Percentiles rank a stretch among this genome's conserved stretches.
These are phyloP conservation scores for Orobanche coerulescens DNA, from an alignment of 257 asterid genomes.

Conservation along the genomic window DNA sequence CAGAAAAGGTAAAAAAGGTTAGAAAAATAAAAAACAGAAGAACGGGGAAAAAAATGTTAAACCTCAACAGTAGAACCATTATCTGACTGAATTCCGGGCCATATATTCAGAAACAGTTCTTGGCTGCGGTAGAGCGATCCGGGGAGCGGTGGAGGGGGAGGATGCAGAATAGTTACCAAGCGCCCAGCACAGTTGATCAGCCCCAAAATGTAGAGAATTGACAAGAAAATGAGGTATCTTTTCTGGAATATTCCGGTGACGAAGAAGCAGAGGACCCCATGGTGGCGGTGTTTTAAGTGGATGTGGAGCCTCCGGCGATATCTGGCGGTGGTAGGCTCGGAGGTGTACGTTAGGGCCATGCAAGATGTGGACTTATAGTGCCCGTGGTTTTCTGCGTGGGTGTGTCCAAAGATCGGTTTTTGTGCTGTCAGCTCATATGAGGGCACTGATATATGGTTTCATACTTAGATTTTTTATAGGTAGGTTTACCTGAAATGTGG, in stretches of 20 bases:
- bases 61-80: slow-evolving; percentile 61
- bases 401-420: slow-evolving; percentile 18
- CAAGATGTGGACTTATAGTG: slow-evolving; percentile 19
- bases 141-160: slow-evolving; percentile 42
- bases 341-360: slow-evolving; percentile 46
- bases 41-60: background rate
- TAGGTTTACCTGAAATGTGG: no score
- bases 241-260: slow-evolving; percentile 37
- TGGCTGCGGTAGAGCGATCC: slow-evolving; percentile 71
- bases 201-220: slow-evolving; percentile 50
- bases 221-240: slow-evolving; percentile 38
- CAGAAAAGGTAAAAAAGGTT: background rate
- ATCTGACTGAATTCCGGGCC: slow-evolving; percentile 67
- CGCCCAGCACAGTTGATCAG: slow-evolving; percentile 65
- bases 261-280: slow-evolving; percentile 30
- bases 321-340: slow-evolving; percentile 32
- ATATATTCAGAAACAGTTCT: slow-evolving; percentile 42
- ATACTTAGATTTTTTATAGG: background rate
- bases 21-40: background rate
- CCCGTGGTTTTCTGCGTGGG: background rate
- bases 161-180: slow-evolving; percentile 45
- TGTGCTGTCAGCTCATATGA: background rate
- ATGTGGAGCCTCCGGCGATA: slow-evolving; percentile 41
- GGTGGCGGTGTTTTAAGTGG: slow-evolving; percentile 41
- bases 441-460: no score